Evolutionary conservation across 2,329 filamentous ascomycete genomes (phyloP).

Genomic region (Colletotrichum trifolii): DNA sequence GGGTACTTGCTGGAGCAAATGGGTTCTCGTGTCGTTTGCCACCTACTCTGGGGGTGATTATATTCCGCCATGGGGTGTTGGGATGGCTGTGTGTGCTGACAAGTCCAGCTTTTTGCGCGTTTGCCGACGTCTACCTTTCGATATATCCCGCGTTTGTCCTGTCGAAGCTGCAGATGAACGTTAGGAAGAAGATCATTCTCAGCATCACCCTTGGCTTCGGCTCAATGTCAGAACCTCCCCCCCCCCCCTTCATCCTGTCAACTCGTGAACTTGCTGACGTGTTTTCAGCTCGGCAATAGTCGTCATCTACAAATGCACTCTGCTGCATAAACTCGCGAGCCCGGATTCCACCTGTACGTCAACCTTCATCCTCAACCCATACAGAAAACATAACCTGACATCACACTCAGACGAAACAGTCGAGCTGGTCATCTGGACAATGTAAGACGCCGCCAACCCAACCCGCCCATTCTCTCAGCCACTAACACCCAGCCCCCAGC

Average conservation of each 20-base stretch:
- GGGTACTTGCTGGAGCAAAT: constrained; percentile 47
- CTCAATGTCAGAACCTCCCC: constrained; percentile 49
- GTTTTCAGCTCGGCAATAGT: constrained; percentile 39
- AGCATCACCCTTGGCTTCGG: constrained; percentile 52
- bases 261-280: constrained; percentile 1
- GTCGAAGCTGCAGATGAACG: constrained; percentile 49
- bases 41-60: constrained; percentile 51
- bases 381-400: neutral
- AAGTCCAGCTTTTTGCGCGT: constrained; percentile 45
- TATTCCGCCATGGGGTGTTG: neutral
- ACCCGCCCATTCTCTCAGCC: fast-evolving
- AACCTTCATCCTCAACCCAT: too few species aligned
- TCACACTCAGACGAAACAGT: constrained; percentile 46
- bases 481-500: constrained; percentile 29
- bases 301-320: constrained; percentile 49
- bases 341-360: constrained; percentile 40
- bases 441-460: constrained; percentile 43
- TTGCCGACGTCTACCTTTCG: constrained; percentile 55
- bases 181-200: constrained; percentile 54
- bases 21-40: constrained; percentile 51
- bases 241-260: neutral
- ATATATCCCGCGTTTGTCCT: constrained; percentile 53
- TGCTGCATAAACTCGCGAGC: constrained; percentile 44
- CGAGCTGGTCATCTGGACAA: constrained; percentile 57
- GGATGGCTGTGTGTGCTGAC: neutral